Conservation (phyloP, 176 grass and related monocot genomes). For the maize (Zea mays) region Zm-B73-REFERENCE-NAM-5.0 NC_050097.1:189406501-189407000, state of each 20-base stretch:
- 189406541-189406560: slow-evolving; percentile 30
- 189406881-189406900: not conserved
- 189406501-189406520: slow-evolving; percentile 38
- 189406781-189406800: not conserved
- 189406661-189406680: slow-evolving; percentile 60
- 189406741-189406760: slow-evolving; percentile 49
- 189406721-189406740: slow-evolving; percentile 59
- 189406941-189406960: no score
- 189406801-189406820: not conserved
- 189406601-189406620: slow-evolving; percentile 40
- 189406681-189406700: slow-evolving; percentile 49
- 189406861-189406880: not conserved
- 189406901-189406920: not conserved
- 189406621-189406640: slow-evolving; percentile 45
- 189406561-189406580: slow-evolving; percentile 45
- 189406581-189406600: slow-evolving; percentile 21
- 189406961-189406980: no score
- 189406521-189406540: slow-evolving; percentile 40
- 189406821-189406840: not conserved
- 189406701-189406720: slow-evolving; percentile 48
- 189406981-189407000: no score
- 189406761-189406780: not conserved
- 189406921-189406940: no score
- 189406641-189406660: slow-evolving; percentile 71
- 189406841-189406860: slow-evolving; percentile 25